Percentiles rank a stretch among this genome's conserved stretches.
phyloP scores from a whole-genome alignment of 1,284 basidiomycete genomes.

The Lentinula novae-zelandiae region DNA sequence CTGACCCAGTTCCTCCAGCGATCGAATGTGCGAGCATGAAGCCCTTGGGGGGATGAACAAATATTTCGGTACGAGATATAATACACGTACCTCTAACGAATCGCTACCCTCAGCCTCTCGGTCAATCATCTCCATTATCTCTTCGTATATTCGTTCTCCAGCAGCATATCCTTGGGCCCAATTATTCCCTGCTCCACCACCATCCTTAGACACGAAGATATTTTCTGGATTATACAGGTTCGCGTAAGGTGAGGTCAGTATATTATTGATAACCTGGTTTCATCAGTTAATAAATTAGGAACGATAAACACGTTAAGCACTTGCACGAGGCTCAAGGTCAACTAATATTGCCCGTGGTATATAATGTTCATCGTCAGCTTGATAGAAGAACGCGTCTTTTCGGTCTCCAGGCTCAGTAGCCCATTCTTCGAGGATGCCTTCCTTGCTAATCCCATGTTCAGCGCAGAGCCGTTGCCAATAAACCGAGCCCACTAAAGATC shows the following conservation, averaged over 20 bases:
- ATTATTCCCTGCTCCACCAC: conserved; percentile 98
- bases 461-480: conserved; percentile 96
- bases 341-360: conserved; percentile 96
- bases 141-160: conserved; percentile 92
- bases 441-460: conserved; percentile 93
- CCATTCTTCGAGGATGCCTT: conserved; percentile 93
- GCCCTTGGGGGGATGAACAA: conserved; percentile 54
- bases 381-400: conserved; percentile 99
- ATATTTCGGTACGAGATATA: background rate
- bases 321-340: conserved; percentile 91
- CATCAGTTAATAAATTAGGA: conserved; percentile 9
- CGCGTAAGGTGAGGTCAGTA: conserved; percentile 88
- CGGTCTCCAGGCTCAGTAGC: conserved; percentile 91
- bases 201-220: conserved; percentile 92
- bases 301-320: conserved; percentile 35
- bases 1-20: conserved; percentile 97
- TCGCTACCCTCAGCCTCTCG: conserved; percentile 98
- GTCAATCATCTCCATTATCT: conserved; percentile 99
- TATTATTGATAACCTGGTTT: conserved; percentile 90
- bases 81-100: conserved; percentile 78
- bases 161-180: conserved; percentile 95
- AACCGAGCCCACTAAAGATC: conserved; percentile 72
- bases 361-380: conserved; percentile 99
- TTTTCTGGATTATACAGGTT: conserved; percentile 99
- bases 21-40: conserved; percentile 99